These are phyloP conservation scores for Cyclotella choctawhatcheeana DNA, from an alignment of 108 stramenopile species.

Conservation along the genomic window DNA sequence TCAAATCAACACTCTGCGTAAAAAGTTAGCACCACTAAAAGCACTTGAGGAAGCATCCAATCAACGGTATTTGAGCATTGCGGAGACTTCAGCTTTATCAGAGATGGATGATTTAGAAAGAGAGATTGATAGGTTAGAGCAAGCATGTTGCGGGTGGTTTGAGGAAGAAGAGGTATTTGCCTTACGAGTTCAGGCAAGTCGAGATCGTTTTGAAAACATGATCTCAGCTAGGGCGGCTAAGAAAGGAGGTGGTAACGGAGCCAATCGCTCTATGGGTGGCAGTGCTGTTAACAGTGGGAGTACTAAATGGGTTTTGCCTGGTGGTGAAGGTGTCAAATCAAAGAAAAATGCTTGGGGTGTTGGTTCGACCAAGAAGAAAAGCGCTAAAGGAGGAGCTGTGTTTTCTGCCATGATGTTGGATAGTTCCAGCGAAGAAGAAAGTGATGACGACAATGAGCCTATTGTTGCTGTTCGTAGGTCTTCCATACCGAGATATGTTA, in stretches of 20 bases:
- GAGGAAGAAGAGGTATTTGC: conserved; percentile 81
- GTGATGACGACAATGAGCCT: conserved; percentile 19
- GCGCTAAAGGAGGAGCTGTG: conserved; percentile 56
- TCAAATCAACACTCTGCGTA: conserved; percentile 64
- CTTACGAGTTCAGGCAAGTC: conserved; percentile 58
- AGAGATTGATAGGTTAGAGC: conserved; percentile 70
- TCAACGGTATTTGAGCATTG: conserved; percentile 69
- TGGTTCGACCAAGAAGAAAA: conserved; percentile 47
- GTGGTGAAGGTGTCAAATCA: conserved; percentile 15
- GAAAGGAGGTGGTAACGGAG: conserved; percentile 22
- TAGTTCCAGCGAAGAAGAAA: conserved; percentile 78
- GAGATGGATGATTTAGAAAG: conserved; percentile 80
- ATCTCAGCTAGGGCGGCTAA: conserved; percentile 13
- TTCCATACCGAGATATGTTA: neutral
- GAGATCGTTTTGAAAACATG: conserved; percentile 28
- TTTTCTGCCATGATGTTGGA: conserved; percentile 92
- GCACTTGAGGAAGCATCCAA: conserved; percentile 71
- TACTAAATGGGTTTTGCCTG: conserved; percentile 54
- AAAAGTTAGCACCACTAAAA: conserved; percentile 65
- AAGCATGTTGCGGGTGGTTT: conserved; percentile 80
- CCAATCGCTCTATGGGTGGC: conserved; percentile 17
- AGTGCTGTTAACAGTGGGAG: conserved; percentile 9
- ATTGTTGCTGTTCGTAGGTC: neutral
- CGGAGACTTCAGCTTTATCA: conserved; percentile 70
- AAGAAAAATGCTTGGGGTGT: conserved; percentile 36